Evolutionary conservation across 352 stramenopile species (phyloP), one percentile per base, ranked within the genome.

Genomic region (Phytopythium ostracodes): DNA sequence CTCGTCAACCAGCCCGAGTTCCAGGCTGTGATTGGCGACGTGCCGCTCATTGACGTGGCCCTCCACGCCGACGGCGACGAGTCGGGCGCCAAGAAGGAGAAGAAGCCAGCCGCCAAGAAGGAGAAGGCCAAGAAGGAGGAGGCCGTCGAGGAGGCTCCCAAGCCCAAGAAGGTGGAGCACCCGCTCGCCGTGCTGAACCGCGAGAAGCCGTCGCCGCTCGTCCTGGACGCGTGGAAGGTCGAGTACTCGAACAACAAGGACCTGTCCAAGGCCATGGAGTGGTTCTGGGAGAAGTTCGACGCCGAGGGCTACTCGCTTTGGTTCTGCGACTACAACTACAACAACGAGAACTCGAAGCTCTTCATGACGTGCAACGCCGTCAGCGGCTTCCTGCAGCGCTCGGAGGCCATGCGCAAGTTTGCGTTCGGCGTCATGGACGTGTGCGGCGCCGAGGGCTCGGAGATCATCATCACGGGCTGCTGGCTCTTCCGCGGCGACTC

Each of bases 321-420:
- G 88, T 87, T 95, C 66, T 91, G 79, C 67, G 76, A 92, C 58
- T 98, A 98, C 84, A 97, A 97, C 67, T 97, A 98, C 75, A 96
- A 97, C 72, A 81, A 90, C 24, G 93, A 98, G 67, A 96, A 97
- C 79, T 96, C 87, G 60, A 90, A 90, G 67, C 74, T 92, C 56
- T 98, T 98, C 81, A 98, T 97, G 92, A 94, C 82, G 62, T 88
- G 79, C 71, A 98, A 98, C 75, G 83, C 96, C 56, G 81, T 97
- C 54, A 77, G 81, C 63, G 93, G 93, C 56, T 98, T 98, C 79
- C 68, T 97, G 53, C 93, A 98, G 77, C 82, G 92, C 53, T 92
- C 79, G 59, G 92, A 97, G 63, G 91, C 88, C 43, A 89, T 98
- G 64, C 81, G 92, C 63, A 98, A 97, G 82, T 97, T 91, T 78